Evolutionary conservation across 106 monocot species (phyloP), one percentile per base, ranked within the genome.

Genomic region (Agapanthus africanus): DNA sequence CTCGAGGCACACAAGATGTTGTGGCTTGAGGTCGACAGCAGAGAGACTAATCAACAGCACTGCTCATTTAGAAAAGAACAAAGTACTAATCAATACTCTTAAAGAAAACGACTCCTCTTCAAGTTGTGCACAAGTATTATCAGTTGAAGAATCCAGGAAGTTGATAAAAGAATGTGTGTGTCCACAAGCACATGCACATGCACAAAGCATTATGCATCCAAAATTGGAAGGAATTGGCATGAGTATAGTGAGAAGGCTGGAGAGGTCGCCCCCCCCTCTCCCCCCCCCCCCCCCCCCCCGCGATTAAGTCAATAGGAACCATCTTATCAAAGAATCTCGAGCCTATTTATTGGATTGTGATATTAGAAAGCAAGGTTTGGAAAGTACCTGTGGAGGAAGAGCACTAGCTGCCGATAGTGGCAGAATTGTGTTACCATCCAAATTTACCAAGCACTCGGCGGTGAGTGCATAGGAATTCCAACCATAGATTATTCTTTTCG

Each of bases 401-500:
- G 50, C 2, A n/a, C 22, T 19, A 3, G 19, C 50, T n/a, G n/a
- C 50, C 19, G 50, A 46, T 21, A 50, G 21, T 50, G 50, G 50
- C 50, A 1, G 7, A 21, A 3, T 0, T 21, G 4, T 50, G 50
- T 50, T 50, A 21, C 21, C 50, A 21, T 21, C 50, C 46, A 15
- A 57, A 67, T 80, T 23, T 78, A 74, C 32, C 38, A 59, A 61
- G 63, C 78, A 8, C 80, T 80, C 27, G 62, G 32, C 27, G 7
- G 4, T 59, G 6, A 25, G 4, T 3, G 9, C 2, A 27, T 6
- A 30, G 23, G 32, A 28, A 26, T 88, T 1, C 88, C 88, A 65
- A 79, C 69, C 35, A 74, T 88, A 65, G 82, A 81, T 16, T 59
- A n/a, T n/a, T n/a, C n/a, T n/a, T n/a, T n/a, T n/a, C n/a, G n/a